These are phyloP conservation scores for Penicillium expansum DNA, from an alignment of 2,329 filamentous ascomycete species.

Conservation along the genomic window DNA sequence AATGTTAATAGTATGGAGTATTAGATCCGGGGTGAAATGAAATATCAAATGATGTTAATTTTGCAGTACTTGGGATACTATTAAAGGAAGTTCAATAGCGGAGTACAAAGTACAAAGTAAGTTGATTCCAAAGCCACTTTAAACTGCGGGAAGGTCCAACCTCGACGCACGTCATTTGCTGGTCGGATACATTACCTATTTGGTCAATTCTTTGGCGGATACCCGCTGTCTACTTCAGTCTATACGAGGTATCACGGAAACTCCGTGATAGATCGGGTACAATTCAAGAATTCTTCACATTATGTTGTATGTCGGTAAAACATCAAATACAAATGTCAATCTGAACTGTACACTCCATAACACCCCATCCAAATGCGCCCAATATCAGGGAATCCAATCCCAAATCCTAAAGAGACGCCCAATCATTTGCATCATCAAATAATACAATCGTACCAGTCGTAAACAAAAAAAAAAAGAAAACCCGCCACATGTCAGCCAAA, in stretches of 20 bases:
- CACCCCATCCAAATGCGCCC: conserved; percentile 5
- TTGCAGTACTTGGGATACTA: not conserved
- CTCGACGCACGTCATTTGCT: conserved; percentile 6
- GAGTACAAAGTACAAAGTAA: too few relatives aligned
- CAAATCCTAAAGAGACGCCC: conserved; percentile 4
- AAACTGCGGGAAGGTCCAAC: conserved; percentile 6
- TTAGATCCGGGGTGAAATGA: not conserved
- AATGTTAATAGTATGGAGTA: too few relatives aligned
- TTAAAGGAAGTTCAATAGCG: not conserved
- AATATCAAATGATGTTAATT: not conserved
- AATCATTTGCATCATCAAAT: conserved; percentile 13
- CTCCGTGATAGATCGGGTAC: not conserved
- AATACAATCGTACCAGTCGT: conserved; percentile 10
- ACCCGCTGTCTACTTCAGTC: too few relatives aligned
- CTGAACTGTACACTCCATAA: not conserved
- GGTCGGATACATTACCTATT: not conserved
- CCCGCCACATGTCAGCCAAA: not conserved
- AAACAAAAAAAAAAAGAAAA: not conserved
- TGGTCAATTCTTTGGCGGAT: not conserved
- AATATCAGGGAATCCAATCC: conserved; percentile 14
- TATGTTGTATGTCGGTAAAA: not conserved
- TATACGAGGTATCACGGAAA: not conserved
- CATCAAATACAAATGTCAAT: not conserved
- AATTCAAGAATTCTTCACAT: not conserved
- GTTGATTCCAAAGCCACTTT: not conserved